Conservation (phyloP, 805 yeast species). For the Maudiozyma turicensis region DNA sequence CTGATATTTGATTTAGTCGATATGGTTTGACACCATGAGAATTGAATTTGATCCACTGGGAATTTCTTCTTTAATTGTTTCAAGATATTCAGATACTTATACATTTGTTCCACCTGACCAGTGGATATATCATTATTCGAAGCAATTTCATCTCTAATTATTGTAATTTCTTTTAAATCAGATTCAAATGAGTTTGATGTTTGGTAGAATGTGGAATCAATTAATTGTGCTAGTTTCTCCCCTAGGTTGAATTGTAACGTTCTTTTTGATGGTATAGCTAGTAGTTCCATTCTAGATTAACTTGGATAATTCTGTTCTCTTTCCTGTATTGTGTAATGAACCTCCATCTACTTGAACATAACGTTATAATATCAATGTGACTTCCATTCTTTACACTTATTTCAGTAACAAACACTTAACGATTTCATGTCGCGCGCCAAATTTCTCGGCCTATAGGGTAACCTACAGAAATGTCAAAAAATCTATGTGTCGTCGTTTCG, state of each 20-base stretch:
- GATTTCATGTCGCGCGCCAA: no score
- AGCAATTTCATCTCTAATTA: conserved; percentile 35
- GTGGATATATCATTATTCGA: conserved; percentile 28
- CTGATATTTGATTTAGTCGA: conserved; percentile 46
- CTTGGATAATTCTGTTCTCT: no score
- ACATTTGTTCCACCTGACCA: conserved; percentile 31
- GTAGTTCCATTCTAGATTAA: conserved; percentile 29
- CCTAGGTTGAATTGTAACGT: conserved; percentile 36
- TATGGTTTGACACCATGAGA: conserved; percentile 67
- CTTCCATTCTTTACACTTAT: no score
- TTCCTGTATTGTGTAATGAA: no score
- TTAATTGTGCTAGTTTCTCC: conserved; percentile 33
- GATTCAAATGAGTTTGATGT: conserved; percentile 32
- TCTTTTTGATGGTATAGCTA: conserved; percentile 43
- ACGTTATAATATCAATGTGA: no score
- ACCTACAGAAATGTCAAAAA: no score
- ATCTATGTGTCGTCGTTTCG: no score
- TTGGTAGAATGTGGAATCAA: conserved; percentile 40
- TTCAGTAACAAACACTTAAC: no score
- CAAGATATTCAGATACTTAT: conserved; percentile 41
- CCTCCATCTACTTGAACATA: no score
- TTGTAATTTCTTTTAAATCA: conserved; percentile 36
- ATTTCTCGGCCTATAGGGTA: no score
- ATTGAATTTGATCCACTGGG: conserved; percentile 49
- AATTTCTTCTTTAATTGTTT: conserved; percentile 43